These are phyloP conservation scores for Metschnikowia vanudenii DNA, from an alignment of 805 yeast species.

Conservation along the genomic window DNA sequence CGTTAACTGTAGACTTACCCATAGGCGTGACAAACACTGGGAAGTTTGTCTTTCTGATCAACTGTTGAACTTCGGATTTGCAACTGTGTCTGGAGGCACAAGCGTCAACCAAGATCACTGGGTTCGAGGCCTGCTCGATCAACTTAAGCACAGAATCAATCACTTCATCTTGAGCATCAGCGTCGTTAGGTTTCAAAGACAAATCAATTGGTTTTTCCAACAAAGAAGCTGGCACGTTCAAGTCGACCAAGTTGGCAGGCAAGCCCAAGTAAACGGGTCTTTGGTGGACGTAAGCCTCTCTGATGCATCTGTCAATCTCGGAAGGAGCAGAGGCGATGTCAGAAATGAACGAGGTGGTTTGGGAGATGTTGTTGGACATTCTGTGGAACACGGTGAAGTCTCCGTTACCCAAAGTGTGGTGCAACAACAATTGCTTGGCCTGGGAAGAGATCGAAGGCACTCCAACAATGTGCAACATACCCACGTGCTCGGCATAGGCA, in stretches of 20 bases:
- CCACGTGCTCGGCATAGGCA: slow-evolving; percentile 86
- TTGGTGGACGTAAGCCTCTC: slow-evolving; percentile 67
- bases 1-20: slow-evolving; percentile 83
- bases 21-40: slow-evolving; percentile 85
- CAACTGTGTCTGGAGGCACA: slow-evolving; percentile 80
- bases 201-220: slow-evolving; percentile 67
- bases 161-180: slow-evolving; percentile 63
- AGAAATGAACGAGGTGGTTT: slow-evolving; percentile 61
- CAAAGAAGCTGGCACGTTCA: slow-evolving; percentile 52
- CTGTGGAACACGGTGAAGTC: slow-evolving; percentile 75
- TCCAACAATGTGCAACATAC: slow-evolving; percentile 81
- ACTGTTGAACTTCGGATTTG: slow-evolving; percentile 56
- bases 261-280: slow-evolving; percentile 82
- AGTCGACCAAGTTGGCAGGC: slow-evolving; percentile 78
- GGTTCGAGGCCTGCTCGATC: slow-evolving; percentile 60
- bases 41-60: slow-evolving; percentile 68
- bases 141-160: slow-evolving; percentile 48
- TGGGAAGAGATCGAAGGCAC: slow-evolving; percentile 77
- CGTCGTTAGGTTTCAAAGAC: slow-evolving; percentile 54
- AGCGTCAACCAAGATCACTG: slow-evolving; percentile 80
- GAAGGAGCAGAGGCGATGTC: slow-evolving; percentile 65
- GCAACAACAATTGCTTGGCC: slow-evolving; percentile 68
- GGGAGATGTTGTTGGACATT: slow-evolving; percentile 73
- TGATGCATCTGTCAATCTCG: slow-evolving; percentile 70
- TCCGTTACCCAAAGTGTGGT: slow-evolving; percentile 83